phyloP scores from a whole-genome alignment of 331 rosid species.

The Quercus lobata region DNA sequence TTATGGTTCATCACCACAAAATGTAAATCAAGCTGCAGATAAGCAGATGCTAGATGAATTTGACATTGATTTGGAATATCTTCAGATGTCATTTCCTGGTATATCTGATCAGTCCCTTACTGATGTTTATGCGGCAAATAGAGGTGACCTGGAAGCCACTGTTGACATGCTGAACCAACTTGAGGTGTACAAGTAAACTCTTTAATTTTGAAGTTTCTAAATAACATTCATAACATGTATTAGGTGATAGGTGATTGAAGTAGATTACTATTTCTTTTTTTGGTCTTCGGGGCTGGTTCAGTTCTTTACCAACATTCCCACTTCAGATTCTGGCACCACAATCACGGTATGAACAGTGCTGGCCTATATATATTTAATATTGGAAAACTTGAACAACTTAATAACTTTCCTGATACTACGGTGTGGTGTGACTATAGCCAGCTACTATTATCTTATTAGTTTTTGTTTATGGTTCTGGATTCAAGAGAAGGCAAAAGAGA shows the following conservation, averaged over 20 bases:
- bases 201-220: background rate
- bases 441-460: background rate
- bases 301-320: background rate
- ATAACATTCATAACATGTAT: background rate
- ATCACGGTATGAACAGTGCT: background rate
- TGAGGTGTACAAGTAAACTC: conserved; percentile 48
- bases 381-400: background rate
- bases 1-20: conserved; percentile 36
- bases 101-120: conserved; percentile 59
- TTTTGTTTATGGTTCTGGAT: background rate
- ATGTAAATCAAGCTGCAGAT: conserved; percentile 28
- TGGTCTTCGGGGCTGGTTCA: background rate
- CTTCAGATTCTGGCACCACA: background rate
- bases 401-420: background rate
- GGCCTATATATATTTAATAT: background rate
- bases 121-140: conserved; percentile 61
- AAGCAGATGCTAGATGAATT: conserved; percentile 35
- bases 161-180: conserved; percentile 85
- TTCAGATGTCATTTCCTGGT: conserved; percentile 59
- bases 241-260: background rate
- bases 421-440: background rate
- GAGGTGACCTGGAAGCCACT: conserved; percentile 63
- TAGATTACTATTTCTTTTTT: background rate
- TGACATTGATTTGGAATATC: conserved; percentile 69
- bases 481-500: background rate